Evolutionary conservation across 768 basidiomycete species (phyloP).

Genomic region (Trametes meyenii): DNA sequence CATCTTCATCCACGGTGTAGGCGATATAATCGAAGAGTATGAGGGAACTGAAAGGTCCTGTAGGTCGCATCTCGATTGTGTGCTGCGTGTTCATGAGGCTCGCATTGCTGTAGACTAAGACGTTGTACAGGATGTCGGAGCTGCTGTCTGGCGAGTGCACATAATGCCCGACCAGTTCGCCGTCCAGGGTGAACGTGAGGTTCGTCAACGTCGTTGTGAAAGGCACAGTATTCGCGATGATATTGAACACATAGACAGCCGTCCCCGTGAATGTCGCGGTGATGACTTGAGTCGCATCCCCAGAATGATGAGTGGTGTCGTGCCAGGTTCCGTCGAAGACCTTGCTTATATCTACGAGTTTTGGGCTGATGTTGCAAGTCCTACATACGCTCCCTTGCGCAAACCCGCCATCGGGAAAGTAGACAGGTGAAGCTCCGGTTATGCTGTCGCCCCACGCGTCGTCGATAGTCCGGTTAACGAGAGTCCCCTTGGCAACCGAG

Average conservation of each 20-base stretch:
- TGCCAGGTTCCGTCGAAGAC: constrained; percentile 22
- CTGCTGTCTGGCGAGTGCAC: background rate
- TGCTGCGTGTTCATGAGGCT: constrained; percentile 4
- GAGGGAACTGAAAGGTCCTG: background rate
- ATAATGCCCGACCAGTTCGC: background rate
- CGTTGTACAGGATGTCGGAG: constrained; percentile 6
- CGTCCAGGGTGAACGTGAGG: constrained; percentile 21
- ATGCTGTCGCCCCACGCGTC: background rate
- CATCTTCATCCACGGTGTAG: constrained; percentile 11
- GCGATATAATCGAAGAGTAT: constrained; percentile 15
- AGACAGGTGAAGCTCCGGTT: background rate
- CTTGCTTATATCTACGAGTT: background rate
- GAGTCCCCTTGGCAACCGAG: background rate
- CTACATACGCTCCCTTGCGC: background rate
- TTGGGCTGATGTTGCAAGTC: background rate
- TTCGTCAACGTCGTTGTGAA: constrained; percentile 17
- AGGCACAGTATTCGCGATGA: constrained; percentile 9
- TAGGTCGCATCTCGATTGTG: constrained; percentile 5
- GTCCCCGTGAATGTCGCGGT: constrained; percentile 4
- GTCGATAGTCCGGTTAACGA: constrained; percentile 1
- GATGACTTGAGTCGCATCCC: background rate
- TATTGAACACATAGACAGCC: constrained; percentile 16
- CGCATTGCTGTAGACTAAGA: constrained; percentile 5
- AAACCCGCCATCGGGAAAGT: background rate
- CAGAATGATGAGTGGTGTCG: constrained; percentile 11